Conservation (phyloP, 768 basidiomycete genomes). For the Royoungia palumana region DNA sequence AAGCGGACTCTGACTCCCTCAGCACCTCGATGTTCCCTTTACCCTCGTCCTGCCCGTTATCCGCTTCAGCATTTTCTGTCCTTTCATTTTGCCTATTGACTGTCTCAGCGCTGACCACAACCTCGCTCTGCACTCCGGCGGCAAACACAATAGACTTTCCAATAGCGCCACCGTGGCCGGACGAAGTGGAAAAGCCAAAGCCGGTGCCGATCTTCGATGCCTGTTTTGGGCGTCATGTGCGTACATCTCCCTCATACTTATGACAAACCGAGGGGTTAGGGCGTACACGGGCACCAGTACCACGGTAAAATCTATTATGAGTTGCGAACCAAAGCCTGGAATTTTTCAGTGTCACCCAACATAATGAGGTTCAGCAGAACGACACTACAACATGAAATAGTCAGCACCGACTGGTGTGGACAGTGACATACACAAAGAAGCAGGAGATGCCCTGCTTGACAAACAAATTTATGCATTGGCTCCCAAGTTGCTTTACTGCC, state of each 20-base stretch:
- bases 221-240: not conserved
- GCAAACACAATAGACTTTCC: not conserved
- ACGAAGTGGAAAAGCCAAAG: too few relatives aligned
- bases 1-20: too few relatives aligned
- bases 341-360: not conserved
- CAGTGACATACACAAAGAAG: not conserved
- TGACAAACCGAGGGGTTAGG: constrained; percentile 1
- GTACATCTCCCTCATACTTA: too few relatives aligned
- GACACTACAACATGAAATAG: not conserved
- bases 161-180: not conserved
- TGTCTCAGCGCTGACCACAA: too few relatives aligned
- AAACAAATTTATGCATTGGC: not conserved
- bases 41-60: too few relatives aligned
- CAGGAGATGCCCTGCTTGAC: not conserved
- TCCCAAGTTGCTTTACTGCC: not conserved
- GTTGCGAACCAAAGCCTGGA: not conserved
- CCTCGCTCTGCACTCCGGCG: not conserved
- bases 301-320: not conserved
- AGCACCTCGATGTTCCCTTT: too few relatives aligned
- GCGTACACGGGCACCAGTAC: not conserved
- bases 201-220: too few relatives aligned
- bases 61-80: too few relatives aligned
- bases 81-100: too few relatives aligned
- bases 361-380: not conserved
- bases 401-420: too few relatives aligned